Base-by-base conservation (phyloP, 2,329 filamentous ascomycete genomes). In the Ramichloridium luteum region DNA sequence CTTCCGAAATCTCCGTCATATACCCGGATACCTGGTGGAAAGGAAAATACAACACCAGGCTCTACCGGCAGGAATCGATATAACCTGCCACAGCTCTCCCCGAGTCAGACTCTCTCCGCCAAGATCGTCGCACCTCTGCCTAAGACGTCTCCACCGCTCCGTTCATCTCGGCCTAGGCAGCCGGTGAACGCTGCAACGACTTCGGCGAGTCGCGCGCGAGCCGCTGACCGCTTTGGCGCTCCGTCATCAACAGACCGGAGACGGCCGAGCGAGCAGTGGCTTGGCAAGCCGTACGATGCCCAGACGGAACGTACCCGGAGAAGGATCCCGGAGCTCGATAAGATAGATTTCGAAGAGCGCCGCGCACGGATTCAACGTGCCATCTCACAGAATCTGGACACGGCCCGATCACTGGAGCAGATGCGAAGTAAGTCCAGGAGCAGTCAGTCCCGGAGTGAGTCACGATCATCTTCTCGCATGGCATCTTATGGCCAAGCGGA, bases 341-440 rank as follows among this genome's bases (percentile, higher is more conserved):
- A 79, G 37, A 81, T 92, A 31, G 82, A 93, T 56, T 90, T 92
- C 52, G 83, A 80, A 37, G 80, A 82, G 44, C 72, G 83, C 30
- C 70, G 85, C 45, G 78, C 84, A 50, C 75, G 77, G 38, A 92
- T 93, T 47, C 79, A 86, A 45, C 73, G 84, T 35, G 84, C 83
- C 10, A 88, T 92, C 55, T 86, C 75, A 45, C 82, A 80, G 51
- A 83, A 80, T n/a, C 75, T 90, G 28, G 72, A 78, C 40, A 79
- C 83, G 49, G 79, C 46, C 50, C 37, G 43, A 27, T 47, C 58
- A 34, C 47, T 55, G 41, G 76, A 81, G 16, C 44, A 36, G 31
- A 27, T 49, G 39, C 30, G 28, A 28, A 37, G 22, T 10, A 22
- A 16, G 14, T 25, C 32, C 8, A 37, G 39, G 27, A 45, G 38